Percentiles rank a stretch among this genome's conserved stretches.
Evolutionary conservation across 352 stramenopile species (phyloP).

Genomic region (Halophytophthora polymorphica): DNA sequence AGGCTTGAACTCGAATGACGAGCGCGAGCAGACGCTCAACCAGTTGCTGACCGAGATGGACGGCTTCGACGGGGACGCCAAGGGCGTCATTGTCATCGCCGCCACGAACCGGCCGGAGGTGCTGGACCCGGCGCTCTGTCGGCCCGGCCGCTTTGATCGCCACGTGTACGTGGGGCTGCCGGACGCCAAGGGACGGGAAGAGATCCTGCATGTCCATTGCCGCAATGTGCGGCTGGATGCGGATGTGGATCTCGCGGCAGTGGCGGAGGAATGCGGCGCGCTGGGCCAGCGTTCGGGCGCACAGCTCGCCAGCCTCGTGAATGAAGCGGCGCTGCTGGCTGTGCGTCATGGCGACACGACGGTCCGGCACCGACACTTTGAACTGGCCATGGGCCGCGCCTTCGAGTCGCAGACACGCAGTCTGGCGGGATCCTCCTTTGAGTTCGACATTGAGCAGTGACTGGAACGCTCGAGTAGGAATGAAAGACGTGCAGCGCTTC

Average conservation of each 20-base stretch:
- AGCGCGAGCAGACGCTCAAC: constrained; percentile 96
- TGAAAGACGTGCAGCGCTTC: background rate
- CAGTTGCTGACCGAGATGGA: constrained; percentile 90
- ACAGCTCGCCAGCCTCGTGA: constrained; percentile 77
- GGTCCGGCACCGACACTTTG: constrained; percentile 68
- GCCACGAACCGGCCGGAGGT: constrained; percentile 96
- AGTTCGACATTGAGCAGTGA: constrained; percentile 48
- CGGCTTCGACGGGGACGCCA: constrained; percentile 89
- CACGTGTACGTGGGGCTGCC: constrained; percentile 95
- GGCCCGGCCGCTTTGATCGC: constrained; percentile 95
- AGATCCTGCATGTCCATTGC: constrained; percentile 69
- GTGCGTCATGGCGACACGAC: constrained; percentile 62
- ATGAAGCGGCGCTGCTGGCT: constrained; percentile 77
- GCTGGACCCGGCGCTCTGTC: constrained; percentile 94
- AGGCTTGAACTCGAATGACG: constrained; percentile 91
- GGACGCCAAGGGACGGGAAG: constrained; percentile 87
- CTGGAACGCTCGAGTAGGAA: background rate
- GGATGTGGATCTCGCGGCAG: constrained; percentile 45
- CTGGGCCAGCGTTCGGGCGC: constrained; percentile 66
- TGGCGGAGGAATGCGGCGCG: constrained; percentile 56
- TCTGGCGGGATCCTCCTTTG: constrained; percentile 49
- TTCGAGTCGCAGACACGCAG: constrained; percentile 59
- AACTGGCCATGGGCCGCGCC: constrained; percentile 69
- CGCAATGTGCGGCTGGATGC: constrained; percentile 55
- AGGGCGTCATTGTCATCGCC: constrained; percentile 94